Evolutionary conservation across 2,329 filamentous ascomycete genomes (phyloP).

Genomic region (Fusarium sp.): DNA sequence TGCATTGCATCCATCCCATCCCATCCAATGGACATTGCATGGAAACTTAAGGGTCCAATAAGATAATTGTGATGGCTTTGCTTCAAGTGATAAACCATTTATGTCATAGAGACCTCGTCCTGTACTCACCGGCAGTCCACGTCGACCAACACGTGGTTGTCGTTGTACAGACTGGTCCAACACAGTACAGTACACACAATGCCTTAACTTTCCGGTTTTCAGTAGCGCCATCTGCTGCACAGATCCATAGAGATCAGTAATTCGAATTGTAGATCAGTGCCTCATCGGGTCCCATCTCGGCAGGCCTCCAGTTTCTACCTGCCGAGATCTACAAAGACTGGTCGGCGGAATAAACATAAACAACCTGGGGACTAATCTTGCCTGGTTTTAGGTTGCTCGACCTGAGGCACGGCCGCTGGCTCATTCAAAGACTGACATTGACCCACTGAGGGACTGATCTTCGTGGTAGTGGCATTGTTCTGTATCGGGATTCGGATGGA

Average conservation of each 20-base stretch:
- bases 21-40: too few relatives aligned
- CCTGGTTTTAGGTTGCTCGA: not conserved
- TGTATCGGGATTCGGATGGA: not conserved
- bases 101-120: not conserved
- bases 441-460: not conserved
- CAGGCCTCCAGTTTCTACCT: constrained; percentile 19
- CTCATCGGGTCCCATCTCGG: constrained; percentile 13
- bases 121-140: not conserved
- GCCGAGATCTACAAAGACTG: constrained; percentile 29
- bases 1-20: not conserved
- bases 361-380: constrained; percentile 18
- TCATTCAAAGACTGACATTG: constrained; percentile 1
- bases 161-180: constrained; percentile 2
- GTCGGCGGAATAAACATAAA: constrained; percentile 17
- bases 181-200: not conserved
- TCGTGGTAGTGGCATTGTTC: not conserved
- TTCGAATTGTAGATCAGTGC: constrained; percentile 25
- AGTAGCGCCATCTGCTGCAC: not conserved
- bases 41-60: too few relatives aligned
- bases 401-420: not conserved
- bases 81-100: not conserved
- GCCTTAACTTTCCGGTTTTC: constrained; percentile 3
- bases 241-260: constrained; percentile 23
- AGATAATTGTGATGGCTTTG: not conserved
- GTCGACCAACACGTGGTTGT: constrained; percentile 10